Conservation (phyloP, 2,329 filamentous ascomycete genomes). For the Talaromyces sp. region DNA sequence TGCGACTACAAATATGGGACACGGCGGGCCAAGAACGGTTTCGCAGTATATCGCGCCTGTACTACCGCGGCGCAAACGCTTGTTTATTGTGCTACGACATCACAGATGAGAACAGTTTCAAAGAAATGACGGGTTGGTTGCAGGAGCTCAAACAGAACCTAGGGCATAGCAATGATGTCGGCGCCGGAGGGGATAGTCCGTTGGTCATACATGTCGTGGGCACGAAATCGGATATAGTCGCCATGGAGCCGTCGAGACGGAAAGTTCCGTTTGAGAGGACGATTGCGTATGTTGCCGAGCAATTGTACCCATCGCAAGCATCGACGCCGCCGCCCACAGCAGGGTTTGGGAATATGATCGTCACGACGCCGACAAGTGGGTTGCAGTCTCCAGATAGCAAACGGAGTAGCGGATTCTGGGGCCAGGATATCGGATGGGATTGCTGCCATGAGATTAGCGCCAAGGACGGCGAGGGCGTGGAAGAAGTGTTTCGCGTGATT, state of each 20-base stretch:
- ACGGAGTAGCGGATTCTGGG: slow-evolving; percentile 61
- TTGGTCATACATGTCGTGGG: slow-evolving; percentile 93
- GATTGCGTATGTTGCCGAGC: slow-evolving; percentile 92
- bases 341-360: slow-evolving; percentile 35
- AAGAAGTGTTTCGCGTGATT: slow-evolving; percentile 90
- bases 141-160: slow-evolving; percentile 78
- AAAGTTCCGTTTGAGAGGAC: slow-evolving; percentile 92
- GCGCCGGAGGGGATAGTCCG: slow-evolving; percentile 41
- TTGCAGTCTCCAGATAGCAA: slow-evolving; percentile 42
- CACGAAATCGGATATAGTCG: slow-evolving; percentile 87
- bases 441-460: slow-evolving; percentile 96
- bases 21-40: slow-evolving; percentile 95
- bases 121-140: slow-evolving; percentile 90
- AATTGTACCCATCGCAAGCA: slow-evolving; percentile 69
- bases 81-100: slow-evolving; percentile 95
- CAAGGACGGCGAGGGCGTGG: slow-evolving; percentile 90
- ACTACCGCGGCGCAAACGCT: slow-evolving; percentile 93
- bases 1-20: slow-evolving; percentile 95
- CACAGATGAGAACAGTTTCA: slow-evolving; percentile 78
- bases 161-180: slow-evolving; percentile 24
- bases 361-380: slow-evolving; percentile 19
- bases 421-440: slow-evolving; percentile 90
- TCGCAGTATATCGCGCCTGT: slow-evolving; percentile 87
- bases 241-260: slow-evolving; percentile 71
- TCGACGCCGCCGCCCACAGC: slow-evolving; percentile 67